phyloP scores from a whole-genome alignment of 495 filamentous ascomycete species.

The Penicillium pancosmium region DNA sequence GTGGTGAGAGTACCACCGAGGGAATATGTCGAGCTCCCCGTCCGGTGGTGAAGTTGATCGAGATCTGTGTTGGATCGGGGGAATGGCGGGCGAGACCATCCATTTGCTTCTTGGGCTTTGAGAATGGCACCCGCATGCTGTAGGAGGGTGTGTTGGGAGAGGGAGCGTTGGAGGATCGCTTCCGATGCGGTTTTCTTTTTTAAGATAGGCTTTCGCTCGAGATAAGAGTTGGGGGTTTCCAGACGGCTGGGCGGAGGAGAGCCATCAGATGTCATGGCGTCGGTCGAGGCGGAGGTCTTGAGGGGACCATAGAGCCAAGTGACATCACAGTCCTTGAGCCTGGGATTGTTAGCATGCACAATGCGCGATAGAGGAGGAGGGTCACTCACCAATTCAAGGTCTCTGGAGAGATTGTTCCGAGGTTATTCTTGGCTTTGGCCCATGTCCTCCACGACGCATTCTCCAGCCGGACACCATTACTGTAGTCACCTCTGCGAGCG shows the following conservation, averaged over 20 bases:
- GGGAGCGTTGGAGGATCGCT: conserved; percentile 86
- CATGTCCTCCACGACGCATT: conserved; percentile 99
- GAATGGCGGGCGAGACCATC: conserved; percentile 48
- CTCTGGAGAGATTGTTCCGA: conserved; percentile 86
- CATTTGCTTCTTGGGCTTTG: conserved; percentile 78
- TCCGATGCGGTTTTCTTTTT: conserved; percentile 98
- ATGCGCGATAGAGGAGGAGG: background rate
- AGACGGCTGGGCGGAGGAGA: conserved; percentile 62
- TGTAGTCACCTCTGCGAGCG: conserved; percentile 72
- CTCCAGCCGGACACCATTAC: conserved; percentile 79
- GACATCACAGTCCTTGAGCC: conserved; percentile 96
- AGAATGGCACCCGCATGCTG: conserved; percentile 93
- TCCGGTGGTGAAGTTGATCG: conserved; percentile 50
- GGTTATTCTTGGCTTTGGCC: conserved; percentile 83
- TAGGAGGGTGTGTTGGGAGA: conserved; percentile 87
- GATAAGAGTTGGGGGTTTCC: conserved; percentile 80
- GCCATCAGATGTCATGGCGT: conserved; percentile 36
- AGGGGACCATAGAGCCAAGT: conserved; percentile 97
- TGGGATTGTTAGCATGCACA: conserved; percentile 31
- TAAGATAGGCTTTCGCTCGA: conserved; percentile 87
- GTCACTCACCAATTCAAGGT: conserved; percentile 85
- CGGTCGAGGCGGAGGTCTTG: conserved; percentile 61
- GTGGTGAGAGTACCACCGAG: conserved; percentile 33
- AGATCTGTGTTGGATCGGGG: conserved; percentile 68
- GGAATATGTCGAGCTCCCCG: conserved; percentile 33